Percentiles rank a stretch among this genome's conserved stretches.
Conservation (phyloP, 192 early-diverging fungal species). For the Podila clonocystis region DNA sequence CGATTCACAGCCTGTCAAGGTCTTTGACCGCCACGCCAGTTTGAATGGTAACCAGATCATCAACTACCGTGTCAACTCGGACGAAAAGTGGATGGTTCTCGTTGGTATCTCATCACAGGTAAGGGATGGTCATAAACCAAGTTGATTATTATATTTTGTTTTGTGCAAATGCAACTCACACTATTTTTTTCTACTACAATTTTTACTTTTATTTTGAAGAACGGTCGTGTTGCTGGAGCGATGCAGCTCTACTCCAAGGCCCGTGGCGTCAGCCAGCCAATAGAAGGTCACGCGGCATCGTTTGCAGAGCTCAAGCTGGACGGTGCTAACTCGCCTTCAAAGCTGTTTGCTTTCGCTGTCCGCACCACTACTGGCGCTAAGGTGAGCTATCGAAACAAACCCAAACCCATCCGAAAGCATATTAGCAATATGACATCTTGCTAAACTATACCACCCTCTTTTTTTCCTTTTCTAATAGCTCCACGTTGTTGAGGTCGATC, state of each 20-base stretch:
- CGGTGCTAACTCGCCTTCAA: slow-evolving; percentile 76
- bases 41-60: slow-evolving; percentile 93
- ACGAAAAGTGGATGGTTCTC: slow-evolving; percentile 95
- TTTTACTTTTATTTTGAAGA: slow-evolving; percentile 31
- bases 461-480: slow-evolving; percentile 60
- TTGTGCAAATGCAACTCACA: neutral
- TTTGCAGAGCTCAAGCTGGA: slow-evolving; percentile 88
- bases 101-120: slow-evolving; percentile 93
- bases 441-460: neutral
- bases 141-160: neutral
- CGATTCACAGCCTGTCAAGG: slow-evolving; percentile 82
- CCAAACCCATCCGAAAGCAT: neutral
- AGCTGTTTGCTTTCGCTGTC: slow-evolving; percentile 94
- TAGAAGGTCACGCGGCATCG: slow-evolving; percentile 96
- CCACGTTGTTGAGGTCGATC: slow-evolving; percentile 97
- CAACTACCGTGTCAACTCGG: slow-evolving; percentile 91
- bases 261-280: slow-evolving; percentile 89
- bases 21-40: slow-evolving; percentile 92
- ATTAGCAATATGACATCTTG: neutral
- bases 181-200: neutral
- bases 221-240: slow-evolving; percentile 90
- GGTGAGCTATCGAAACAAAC: neutral
- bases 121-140: neutral
- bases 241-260: slow-evolving; percentile 99
- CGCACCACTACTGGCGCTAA: slow-evolving; percentile 60